Conservation (phyloP, 2,329 filamentous ascomycete species). For the Ascomycota sp. region DNA sequence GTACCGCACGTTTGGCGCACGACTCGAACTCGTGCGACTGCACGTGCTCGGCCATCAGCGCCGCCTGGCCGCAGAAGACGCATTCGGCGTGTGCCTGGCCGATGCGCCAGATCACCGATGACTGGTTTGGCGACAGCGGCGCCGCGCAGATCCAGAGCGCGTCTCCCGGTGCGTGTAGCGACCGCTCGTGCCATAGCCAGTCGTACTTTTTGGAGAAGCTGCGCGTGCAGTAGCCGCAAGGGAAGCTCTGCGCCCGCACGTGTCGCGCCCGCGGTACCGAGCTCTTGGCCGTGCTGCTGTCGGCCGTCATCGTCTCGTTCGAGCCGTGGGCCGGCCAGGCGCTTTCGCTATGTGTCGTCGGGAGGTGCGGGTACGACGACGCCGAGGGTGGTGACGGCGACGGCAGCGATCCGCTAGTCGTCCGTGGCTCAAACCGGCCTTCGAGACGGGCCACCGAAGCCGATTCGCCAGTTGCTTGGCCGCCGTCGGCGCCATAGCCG, state of each 20-base stretch:
- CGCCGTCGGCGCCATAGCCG: too few relatives aligned
- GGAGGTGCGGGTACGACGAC: conserved; percentile 33
- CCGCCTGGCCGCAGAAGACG: conserved; percentile 16
- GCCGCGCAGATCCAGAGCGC: conserved; percentile 29
- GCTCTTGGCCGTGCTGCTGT: conserved; percentile 1
- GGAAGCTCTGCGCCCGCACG: conserved; percentile 9
- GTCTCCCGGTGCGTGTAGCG: conserved; percentile 22
- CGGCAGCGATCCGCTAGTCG: too few relatives aligned
- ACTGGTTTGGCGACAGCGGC: conserved; percentile 11
- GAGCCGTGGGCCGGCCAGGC: conserved; percentile 1
- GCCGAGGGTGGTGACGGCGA: conserved; percentile 36
- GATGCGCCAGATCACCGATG: conserved; percentile 27
- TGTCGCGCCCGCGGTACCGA: conserved; percentile 2
- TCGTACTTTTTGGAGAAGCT: conserved; percentile 20
- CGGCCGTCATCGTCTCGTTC: neutral
- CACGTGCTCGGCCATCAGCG: conserved; percentile 15
- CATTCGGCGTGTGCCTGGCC: conserved; percentile 20
- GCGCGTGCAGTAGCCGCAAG: conserved; percentile 18
- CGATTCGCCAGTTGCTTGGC: too few relatives aligned
- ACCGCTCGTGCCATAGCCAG: conserved; percentile 27
- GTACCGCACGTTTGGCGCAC: conserved; percentile 25
- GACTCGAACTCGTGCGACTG: conserved; percentile 20
- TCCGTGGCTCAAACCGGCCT: too few relatives aligned
- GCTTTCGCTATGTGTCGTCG: conserved; percentile 1
- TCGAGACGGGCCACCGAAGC: too few relatives aligned